These are phyloP conservation scores for Collybia sordida DNA, from an alignment of 768 basidiomycete species.

Conservation along the genomic window DNA sequence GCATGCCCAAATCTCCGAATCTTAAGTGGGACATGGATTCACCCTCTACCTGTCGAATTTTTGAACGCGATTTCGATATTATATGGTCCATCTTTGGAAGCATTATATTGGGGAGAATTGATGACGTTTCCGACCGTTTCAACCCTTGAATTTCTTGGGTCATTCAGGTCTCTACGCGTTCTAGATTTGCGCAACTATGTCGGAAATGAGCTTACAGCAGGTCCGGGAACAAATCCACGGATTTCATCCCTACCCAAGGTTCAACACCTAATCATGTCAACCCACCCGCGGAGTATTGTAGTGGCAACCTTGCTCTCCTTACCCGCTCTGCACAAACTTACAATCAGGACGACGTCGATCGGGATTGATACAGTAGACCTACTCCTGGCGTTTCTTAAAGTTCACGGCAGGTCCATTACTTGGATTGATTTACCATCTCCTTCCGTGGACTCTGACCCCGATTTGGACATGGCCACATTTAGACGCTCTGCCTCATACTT, in stretches of 20 bases:
- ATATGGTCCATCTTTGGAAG: slow-evolving; percentile 39
- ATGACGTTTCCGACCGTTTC: slow-evolving; percentile 17
- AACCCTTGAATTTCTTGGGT: slow-evolving; percentile 35
- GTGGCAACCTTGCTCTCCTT: slow-evolving; percentile 37
- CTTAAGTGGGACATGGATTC: slow-evolving; percentile 48
- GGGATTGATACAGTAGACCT: slow-evolving; percentile 16
- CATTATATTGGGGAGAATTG: slow-evolving; percentile 45
- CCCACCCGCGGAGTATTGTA: slow-evolving; percentile 31
- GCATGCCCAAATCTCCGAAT: slow-evolving; percentile 44
- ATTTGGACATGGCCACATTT: slow-evolving; percentile 24
- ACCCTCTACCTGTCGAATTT: slow-evolving; percentile 42
- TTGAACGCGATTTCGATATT: slow-evolving; percentile 37
- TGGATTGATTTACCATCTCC: slow-evolving; percentile 41
- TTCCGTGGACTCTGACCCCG: slow-evolving; percentile 30
- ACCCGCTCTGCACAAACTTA: slow-evolving; percentile 43
- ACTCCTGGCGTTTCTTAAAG: slow-evolving; percentile 36
- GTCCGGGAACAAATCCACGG: slow-evolving; percentile 9
- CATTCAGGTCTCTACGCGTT: slow-evolving; percentile 40
- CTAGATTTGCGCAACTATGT: slow-evolving; percentile 47
- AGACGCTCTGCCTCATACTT: slow-evolving; percentile 29
- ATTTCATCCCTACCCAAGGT: slow-evolving; percentile 39
- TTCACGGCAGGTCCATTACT: slow-evolving; percentile 38
- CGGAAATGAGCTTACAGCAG: slow-evolving; percentile 19
- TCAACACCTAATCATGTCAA: slow-evolving; percentile 42
- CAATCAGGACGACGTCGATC: slow-evolving; percentile 31